A percentile compares a stretch with the other conserved stretches of the same genome.
phyloP scores from a whole-genome alignment of 177 flowering plant genomes.

The Tripterygium wilfordii region DNA sequence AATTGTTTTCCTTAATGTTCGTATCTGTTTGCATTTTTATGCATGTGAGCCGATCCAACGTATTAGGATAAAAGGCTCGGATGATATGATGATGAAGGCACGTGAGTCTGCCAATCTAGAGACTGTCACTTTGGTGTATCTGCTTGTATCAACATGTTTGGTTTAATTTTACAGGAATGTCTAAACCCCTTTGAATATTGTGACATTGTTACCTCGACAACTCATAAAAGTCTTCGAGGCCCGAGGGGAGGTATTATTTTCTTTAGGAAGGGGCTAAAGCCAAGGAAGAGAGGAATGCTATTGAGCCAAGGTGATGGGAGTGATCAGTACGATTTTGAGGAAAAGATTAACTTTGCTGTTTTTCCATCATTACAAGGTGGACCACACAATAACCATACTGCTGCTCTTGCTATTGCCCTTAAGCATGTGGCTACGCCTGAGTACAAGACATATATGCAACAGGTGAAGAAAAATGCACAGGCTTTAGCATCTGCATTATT shows the following conservation, averaged over 20 bases:
- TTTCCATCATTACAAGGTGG: slow-evolving; percentile 87
- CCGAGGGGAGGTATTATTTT: slow-evolving; percentile 11
- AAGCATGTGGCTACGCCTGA: slow-evolving; percentile 76
- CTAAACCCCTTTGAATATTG: slow-evolving; percentile 7
- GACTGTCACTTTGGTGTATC: not conserved
- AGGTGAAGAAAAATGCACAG: slow-evolving; percentile 82
- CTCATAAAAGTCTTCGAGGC: slow-evolving; percentile 11
- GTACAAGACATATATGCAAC: slow-evolving; percentile 70
- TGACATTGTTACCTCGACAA: slow-evolving; percentile 13
- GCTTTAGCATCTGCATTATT: slow-evolving; percentile 64
- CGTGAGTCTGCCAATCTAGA: too few relatives aligned
- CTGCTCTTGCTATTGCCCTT: slow-evolving; percentile 81
- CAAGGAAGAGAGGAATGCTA: slow-evolving; percentile 3
- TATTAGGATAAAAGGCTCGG: not conserved
- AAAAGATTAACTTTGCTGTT: slow-evolving; percentile 79
- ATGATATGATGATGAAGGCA: too few relatives aligned
- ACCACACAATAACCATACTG: slow-evolving; percentile 87
- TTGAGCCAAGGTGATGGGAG: not conserved
- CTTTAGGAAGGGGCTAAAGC: slow-evolving; percentile 4
- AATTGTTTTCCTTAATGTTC: not conserved
- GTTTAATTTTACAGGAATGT: slow-evolving; percentile 1
- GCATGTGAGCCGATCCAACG: not conserved
- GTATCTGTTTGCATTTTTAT: not conserved
- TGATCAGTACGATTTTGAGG: slow-evolving; percentile 57
- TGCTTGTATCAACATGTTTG: not conserved